Percentiles rank a stretch among this genome's conserved stretches.
phyloP scores from a whole-genome alignment of 2,329 filamentous ascomycete genomes.

The Beauveria pseudobassiana region DNA sequence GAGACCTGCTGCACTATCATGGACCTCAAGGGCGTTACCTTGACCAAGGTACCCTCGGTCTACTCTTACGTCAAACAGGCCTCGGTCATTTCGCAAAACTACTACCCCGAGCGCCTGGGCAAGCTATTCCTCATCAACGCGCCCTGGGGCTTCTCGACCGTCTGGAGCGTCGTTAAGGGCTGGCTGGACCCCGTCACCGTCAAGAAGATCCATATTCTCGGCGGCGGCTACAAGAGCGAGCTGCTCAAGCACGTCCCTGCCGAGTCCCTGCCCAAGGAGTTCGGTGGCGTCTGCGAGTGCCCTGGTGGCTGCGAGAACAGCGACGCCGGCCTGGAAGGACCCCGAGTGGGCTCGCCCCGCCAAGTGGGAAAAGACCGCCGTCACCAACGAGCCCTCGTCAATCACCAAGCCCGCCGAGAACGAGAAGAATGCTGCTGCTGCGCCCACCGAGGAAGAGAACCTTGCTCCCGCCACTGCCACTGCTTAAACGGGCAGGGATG shows the following conservation, averaged over 20 bases:
- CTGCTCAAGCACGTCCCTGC: constrained; percentile 75
- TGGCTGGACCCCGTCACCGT: constrained; percentile 97
- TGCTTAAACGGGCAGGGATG: not conserved
- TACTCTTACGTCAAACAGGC: constrained; percentile 83
- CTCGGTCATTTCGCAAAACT: constrained; percentile 90
- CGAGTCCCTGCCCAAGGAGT: constrained; percentile 82
- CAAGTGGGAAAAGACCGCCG: constrained; percentile 52
- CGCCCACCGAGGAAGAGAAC: constrained; percentile 26
- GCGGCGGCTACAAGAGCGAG: constrained; percentile 73
- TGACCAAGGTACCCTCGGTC: constrained; percentile 73
- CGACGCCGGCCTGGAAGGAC: constrained; percentile 81
- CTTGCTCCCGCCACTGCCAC: constrained; percentile 24
- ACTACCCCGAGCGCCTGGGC: constrained; percentile 95
- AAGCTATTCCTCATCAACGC: constrained; percentile 98
- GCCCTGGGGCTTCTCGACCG: constrained; percentile 85
- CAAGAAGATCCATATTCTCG: constrained; percentile 88
- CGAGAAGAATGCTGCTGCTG: constrained; percentile 21
- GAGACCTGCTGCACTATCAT: constrained; percentile 99
- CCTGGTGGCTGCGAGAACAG: constrained; percentile 75
- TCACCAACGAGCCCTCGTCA: constrained; percentile 34
- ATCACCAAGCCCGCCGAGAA: constrained; percentile 24
- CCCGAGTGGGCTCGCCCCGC: constrained; percentile 56
- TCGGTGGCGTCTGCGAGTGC: constrained; percentile 81
- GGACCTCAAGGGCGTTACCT: constrained; percentile 90
- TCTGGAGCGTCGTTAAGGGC: constrained; percentile 80